These are phyloP conservation scores for Cordyceps pruinosa DNA, from an alignment of 2,329 filamentous ascomycete genomes.

Conservation along the genomic window DNA sequence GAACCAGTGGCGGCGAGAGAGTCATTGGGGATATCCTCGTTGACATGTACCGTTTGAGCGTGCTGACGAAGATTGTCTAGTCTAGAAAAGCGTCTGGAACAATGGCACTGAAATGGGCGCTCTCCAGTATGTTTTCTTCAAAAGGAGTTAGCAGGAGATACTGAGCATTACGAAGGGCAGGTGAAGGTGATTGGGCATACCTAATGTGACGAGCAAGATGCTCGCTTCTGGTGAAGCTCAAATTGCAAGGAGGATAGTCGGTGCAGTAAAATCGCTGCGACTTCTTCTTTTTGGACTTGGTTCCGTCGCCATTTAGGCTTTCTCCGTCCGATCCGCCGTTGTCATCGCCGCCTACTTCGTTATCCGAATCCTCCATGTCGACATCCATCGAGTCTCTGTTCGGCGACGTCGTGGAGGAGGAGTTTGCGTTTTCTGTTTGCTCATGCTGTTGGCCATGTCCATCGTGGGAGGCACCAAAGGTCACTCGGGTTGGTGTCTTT, in stretches of 20 bases:
- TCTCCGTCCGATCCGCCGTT: slow-evolving; percentile 58
- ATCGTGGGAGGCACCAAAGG: slow-evolving; percentile 37
- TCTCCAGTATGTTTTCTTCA: slow-evolving; percentile 92
- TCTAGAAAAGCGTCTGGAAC: slow-evolving; percentile 83
- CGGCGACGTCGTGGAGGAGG: slow-evolving; percentile 47
- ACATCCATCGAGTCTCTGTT: slow-evolving; percentile 56
- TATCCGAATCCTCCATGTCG: slow-evolving; percentile 71
- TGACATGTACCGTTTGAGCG: slow-evolving; percentile 94
- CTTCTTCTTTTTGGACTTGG: slow-evolving; percentile 91
- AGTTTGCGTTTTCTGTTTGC: slow-evolving; percentile 2
- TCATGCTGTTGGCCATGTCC: slow-evolving; percentile 38
- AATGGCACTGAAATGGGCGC: slow-evolving; percentile 94
- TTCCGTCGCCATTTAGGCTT: slow-evolving; percentile 55
- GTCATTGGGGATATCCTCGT: slow-evolving; percentile 91
- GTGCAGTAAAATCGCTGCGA: slow-evolving; percentile 94
- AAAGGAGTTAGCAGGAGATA: neutral
- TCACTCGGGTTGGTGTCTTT: slow-evolving; percentile 57
- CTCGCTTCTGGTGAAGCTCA: slow-evolving; percentile 94
- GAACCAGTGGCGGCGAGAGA: slow-evolving; percentile 90
- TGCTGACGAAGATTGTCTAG: slow-evolving; percentile 94
- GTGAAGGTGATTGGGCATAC: slow-evolving; percentile 35
- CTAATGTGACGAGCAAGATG: slow-evolving; percentile 92
- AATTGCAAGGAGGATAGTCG: slow-evolving; percentile 84
- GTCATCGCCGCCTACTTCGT: slow-evolving; percentile 43
- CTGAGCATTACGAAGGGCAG: neutral